phyloP scores from a whole-genome alignment of 2,329 filamentous ascomycete species.

The Trematosphaeria pertusa region DNA sequence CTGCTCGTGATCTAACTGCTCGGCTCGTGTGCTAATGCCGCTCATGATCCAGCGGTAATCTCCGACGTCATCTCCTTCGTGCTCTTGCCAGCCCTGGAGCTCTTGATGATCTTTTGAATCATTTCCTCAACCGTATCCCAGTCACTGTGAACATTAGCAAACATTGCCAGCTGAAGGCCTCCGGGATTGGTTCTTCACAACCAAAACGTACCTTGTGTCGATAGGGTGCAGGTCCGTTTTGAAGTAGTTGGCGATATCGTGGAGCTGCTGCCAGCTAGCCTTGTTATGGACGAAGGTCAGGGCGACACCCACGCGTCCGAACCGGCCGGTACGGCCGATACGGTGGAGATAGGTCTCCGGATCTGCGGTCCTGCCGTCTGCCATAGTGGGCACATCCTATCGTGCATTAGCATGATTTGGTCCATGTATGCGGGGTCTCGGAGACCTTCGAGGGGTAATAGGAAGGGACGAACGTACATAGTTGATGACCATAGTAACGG shows the following conservation, averaged over 20 bases:
- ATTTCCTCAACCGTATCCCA: slow-evolving; percentile 89
- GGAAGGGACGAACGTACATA: slow-evolving; percentile 67
- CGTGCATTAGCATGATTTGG: slow-evolving; percentile 43
- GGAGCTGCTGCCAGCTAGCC: slow-evolving; percentile 79
- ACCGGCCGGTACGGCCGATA: slow-evolving; percentile 95
- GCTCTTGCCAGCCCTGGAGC: slow-evolving; percentile 48
- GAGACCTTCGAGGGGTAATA: too few relatives aligned
- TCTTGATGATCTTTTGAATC: slow-evolving; percentile 70
- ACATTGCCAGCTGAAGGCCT: too few relatives aligned
- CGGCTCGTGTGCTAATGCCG: too few relatives aligned
- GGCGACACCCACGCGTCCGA: slow-evolving; percentile 93
- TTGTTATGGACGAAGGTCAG: slow-evolving; percentile 93
- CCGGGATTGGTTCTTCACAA: too few relatives aligned
- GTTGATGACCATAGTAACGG: slow-evolving; percentile 98
- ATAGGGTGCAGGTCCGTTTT: slow-evolving; percentile 81
- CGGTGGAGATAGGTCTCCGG: slow-evolving; percentile 96
- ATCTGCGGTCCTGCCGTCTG: slow-evolving; percentile 73
- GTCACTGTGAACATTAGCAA: too few relatives aligned
- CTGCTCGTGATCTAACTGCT: too few relatives aligned
- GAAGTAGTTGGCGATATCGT: slow-evolving; percentile 81
- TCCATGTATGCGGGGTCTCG: too few relatives aligned
- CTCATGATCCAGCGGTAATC: too few relatives aligned
- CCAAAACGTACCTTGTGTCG: too few relatives aligned
- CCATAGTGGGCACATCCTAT: slow-evolving; percentile 60
- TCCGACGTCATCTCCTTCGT: slow-evolving; percentile 48